phyloP scores from a whole-genome alignment of 2,329 filamentous ascomycete genomes.

The Periglandula ipomoeae region DNA sequence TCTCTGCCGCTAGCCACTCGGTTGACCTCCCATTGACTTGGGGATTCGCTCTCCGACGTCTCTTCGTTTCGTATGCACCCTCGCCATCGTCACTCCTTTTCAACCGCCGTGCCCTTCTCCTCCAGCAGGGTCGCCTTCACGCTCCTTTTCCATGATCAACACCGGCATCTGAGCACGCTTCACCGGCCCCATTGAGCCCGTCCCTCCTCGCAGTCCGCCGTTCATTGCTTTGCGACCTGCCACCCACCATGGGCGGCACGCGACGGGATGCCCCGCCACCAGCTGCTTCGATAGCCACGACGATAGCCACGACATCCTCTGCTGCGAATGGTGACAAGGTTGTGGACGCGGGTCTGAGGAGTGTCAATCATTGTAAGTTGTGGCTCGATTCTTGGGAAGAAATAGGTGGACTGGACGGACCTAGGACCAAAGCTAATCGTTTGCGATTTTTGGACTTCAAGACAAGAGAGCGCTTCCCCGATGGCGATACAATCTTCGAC shows the following conservation, averaged over 20 bases:
- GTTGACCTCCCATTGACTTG: no score
- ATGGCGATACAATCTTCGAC: constrained; percentile 84
- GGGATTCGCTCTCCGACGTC: no score
- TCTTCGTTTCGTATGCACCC: not conserved
- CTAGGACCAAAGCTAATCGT: constrained; percentile 5
- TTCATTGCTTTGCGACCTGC: constrained; percentile 1
- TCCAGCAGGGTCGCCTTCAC: not conserved
- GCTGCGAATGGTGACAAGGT: constrained; percentile 17
- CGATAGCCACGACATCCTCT: not conserved
- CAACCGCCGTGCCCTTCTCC: not conserved
- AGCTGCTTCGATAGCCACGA: not conserved
- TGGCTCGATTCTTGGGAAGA: not conserved
- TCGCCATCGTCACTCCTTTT: constrained; percentile 5
- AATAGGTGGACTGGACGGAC: not conserved
- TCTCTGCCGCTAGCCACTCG: no score
- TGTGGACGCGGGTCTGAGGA: constrained; percentile 67
- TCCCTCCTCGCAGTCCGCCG: not conserved
- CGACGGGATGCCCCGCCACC: constrained; percentile 23
- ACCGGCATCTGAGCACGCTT: not conserved
- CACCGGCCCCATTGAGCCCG: constrained; percentile 1
- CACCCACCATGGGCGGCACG: constrained; percentile 21
- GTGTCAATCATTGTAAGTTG: constrained; percentile 61
- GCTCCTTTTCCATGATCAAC: constrained; percentile 4
- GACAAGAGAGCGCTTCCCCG: constrained; percentile 73
- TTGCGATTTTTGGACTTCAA: constrained; percentile 25